A percentile compares a stretch with the other conserved stretches of the same genome.
Conservation (phyloP, 2,329 filamentous ascomycete species). For the Fusarium multiceps region DNA sequence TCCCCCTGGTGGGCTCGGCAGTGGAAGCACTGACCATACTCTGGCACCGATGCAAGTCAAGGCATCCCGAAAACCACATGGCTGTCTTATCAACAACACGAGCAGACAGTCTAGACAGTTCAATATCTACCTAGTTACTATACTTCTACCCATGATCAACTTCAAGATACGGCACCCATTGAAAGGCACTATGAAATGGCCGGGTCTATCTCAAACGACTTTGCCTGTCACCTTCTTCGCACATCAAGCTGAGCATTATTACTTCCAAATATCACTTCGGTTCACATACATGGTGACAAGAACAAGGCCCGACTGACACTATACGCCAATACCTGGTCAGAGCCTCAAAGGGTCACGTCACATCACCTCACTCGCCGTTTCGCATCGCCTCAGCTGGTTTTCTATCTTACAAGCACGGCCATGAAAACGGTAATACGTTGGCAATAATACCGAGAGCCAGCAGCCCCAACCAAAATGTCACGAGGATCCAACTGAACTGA, state of each 20-base stretch:
- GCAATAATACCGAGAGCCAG: neutral
- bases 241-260: neutral
- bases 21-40: conserved; percentile 37
- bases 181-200: neutral
- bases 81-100: conserved; percentile 24
- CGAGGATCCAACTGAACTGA: conserved; percentile 1
- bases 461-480: neutral
- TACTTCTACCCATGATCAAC: neutral
- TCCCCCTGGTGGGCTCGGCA: conserved; percentile 32
- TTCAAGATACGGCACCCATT: neutral
- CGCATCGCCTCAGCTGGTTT: conserved; percentile 17
- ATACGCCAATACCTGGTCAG: conserved; percentile 28
- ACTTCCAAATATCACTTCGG: conserved; percentile 1
- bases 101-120: conserved; percentile 1
- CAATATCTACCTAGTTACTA: neutral
- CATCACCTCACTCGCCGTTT: conserved; percentile 37
- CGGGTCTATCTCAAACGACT: neutral
- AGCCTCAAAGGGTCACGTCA: conserved; percentile 37
- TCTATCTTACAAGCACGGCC: conserved; percentile 2
- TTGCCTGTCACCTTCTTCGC: neutral
- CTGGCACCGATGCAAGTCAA: conserved; percentile 36
- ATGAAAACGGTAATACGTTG: neutral
- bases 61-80: conserved; percentile 37
- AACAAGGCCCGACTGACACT: conserved; percentile 29
- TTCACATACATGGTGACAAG: conserved; percentile 37